Evolutionary conservation across 2,329 filamentous ascomycete species (phyloP), one percentile per base, ranked within the genome.

Genomic region (Penicillium hesseltinei): DNA sequence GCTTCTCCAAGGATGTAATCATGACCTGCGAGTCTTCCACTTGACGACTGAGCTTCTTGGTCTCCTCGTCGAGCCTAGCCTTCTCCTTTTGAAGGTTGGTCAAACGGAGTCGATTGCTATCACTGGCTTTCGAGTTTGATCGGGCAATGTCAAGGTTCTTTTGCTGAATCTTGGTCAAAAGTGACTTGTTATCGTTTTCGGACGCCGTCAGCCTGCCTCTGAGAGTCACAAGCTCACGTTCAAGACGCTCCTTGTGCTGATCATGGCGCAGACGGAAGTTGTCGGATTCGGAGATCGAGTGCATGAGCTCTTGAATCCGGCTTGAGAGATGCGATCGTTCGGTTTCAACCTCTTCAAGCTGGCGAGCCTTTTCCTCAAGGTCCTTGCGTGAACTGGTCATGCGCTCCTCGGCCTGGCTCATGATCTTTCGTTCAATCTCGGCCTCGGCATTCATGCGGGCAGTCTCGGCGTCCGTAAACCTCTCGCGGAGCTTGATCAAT

Each of bases 131-230:
- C 5, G 92, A 96, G 59, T 86, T 91, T 0, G 93, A 94, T 45
- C 94, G 86, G 40, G 93, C 93, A 73, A 99, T 95, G 71, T 99
- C 93, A 7, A 99, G 83, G 31, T 95, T 94, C 79, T 97, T 97
- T 69, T 97, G 93, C 69, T 97, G 93, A 19, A 99, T 82, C 75
- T 97, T 97, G 78, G 97, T 97, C 63, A 97, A 82, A n/a, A 99
- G 80, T 5, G 92, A 88, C 51, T 91, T 88, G 69, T 97, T 97
- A 76, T 97, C 93, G 67, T 97, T 97, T 73, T 99, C 93, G 0
- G 93, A 97, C 25, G 93, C 94, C 8, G 88, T 84, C 40, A 99
- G 80, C 23, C 93, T 88, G 59, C 92, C 92, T 73, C 94, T 96
- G 65, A 97, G 85, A 1, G 93, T 97, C 23, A 91, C 88, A 7